Evolutionary conservation across 2,329 filamentous ascomycete species (phyloP), one percentile per base, ranked within the genome.

Genomic region (Pestalotiopsis sp.): DNA sequence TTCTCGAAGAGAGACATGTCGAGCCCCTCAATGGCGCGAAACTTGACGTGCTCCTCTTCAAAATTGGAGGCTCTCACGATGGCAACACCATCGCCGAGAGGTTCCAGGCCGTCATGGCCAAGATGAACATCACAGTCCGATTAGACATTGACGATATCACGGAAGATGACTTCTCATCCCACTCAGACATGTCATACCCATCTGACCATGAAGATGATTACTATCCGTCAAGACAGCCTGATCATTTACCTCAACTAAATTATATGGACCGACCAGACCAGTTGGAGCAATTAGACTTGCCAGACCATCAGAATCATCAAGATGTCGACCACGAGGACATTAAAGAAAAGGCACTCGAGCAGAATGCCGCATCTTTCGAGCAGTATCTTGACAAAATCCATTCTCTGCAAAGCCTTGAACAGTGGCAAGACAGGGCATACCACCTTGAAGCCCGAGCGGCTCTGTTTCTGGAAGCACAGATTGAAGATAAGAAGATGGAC

Each of bases 11-110:
- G 72, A 84, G 92, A 82, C 91, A 90, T 67, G 83, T 93, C 72
- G 87, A 93, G 69, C 86, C 89, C n/a, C 90, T 93, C 74, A 86
- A 92, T 73, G 93, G 95, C 75, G 90, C 90, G 73, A 89, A 92
- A 73, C 91, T 94, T 75, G 90, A 94, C 72, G 89, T 91, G 71
- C 90, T 97, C 74, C 82, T 97, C 68, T 93, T 96, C 78, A 91
- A 91, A 75, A 89, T 97, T 77, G 92, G 93, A 66, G 90, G 90
- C 70, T 86, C 89, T 74, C 85, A 85, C 68, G 86, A 87, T 61
- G 80, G 86, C 61, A 82, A 81, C 41, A 85, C 85, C 4, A 83
- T 97, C 36, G 85, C 89, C 71, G 88, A 91, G 68, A 92, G 91
- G 73, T 95, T 96, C 74, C 87, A 90, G 77, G 83, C 86, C 68